Conservation (phyloP, 2,329 filamentous ascomycete genomes). For the Akanthomyces lecanii region DNA sequence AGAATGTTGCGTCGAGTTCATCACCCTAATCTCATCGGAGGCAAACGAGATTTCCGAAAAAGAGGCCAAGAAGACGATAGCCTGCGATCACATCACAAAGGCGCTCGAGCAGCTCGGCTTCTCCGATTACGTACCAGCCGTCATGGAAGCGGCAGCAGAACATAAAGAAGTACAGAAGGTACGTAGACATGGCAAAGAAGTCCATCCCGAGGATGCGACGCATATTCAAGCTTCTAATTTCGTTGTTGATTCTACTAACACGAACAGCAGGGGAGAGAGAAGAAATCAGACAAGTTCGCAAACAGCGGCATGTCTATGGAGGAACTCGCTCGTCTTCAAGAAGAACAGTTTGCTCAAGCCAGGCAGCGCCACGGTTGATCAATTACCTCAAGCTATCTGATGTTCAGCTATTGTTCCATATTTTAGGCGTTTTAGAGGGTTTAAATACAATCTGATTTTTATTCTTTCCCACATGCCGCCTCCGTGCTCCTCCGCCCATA, state of each 20-base stretch:
- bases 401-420: constrained; percentile 3
- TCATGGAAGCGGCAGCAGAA: constrained; percentile 80
- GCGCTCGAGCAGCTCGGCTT: constrained; percentile 91
- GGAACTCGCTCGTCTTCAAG: constrained; percentile 81
- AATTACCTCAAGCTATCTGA: background rate
- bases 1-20: constrained; percentile 98
- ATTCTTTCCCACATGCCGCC: background rate
- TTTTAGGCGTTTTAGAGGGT: constrained; percentile 16
- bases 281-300: constrained; percentile 96
- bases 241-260: constrained; percentile 53
- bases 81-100: constrained; percentile 94
- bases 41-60: constrained; percentile 99
- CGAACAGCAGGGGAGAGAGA: constrained; percentile 71
- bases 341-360: constrained; percentile 84
- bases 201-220: constrained; percentile 48
- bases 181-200: constrained; percentile 10
- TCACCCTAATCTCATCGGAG: constrained; percentile 96
- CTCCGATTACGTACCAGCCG: constrained; percentile 82
- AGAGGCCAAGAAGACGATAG: constrained; percentile 98
- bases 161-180: constrained; percentile 94
- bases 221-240: background rate
- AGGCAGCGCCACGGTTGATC: constrained; percentile 33
- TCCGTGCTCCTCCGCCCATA: too few relatives aligned
- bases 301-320: constrained; percentile 89
- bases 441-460: background rate